Base-by-base conservation (phyloP, 106 monocot genomes). In the Agapanthus africanus region DNA sequence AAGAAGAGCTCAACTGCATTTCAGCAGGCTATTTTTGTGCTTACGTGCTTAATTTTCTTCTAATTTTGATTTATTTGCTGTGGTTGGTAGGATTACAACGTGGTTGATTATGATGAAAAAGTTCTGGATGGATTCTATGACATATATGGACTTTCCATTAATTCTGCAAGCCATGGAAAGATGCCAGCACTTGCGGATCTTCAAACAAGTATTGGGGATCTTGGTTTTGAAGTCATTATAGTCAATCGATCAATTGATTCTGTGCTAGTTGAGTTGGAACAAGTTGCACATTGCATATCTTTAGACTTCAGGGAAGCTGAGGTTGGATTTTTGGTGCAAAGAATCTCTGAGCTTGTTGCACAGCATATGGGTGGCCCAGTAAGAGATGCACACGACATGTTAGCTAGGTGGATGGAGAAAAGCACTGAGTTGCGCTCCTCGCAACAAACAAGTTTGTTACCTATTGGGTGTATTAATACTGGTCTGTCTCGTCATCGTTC, bases 321-420 rank as follows among this genome's bases (percentile, higher is more conserved):
- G 10, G 77, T 79, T 70, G 70, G 68, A 1, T 46, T 85, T 50
- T 79, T 92, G 66, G 92, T 90, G 40, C 86, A 93, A 80, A 82
- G 90, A 68, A 82, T 99, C 59, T 85, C 97, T 46, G 97, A 90
- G 31, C 82, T 99, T 78, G 81, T 99, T 78, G 82, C 82, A 9
- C 87, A 90, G 15, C 84, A 93, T 63, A 87, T 99, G 92, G 97
- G 92, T 57, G 97, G 97, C 23, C 92, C 92, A 60, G 97, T 99
- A 22, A 87, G 40, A 65, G 92, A 99, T 87, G 89, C 87, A 28
- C 87, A 73, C 70, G 84, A 85, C 59, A 92, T 93, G 81, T 52
- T 93, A 63, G 77, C 87, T 44, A 81, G 63, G 41, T 99, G 97
- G 97, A 82, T 84, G 73, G 88, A 77, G 41, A 89, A 76, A 69